Percentiles rank a stretch among this genome's conserved stretches.
These are phyloP conservation scores for Cladorrhinum samala DNA, from an alignment of 495 filamentous ascomycete species.

Conservation along the genomic window DNA sequence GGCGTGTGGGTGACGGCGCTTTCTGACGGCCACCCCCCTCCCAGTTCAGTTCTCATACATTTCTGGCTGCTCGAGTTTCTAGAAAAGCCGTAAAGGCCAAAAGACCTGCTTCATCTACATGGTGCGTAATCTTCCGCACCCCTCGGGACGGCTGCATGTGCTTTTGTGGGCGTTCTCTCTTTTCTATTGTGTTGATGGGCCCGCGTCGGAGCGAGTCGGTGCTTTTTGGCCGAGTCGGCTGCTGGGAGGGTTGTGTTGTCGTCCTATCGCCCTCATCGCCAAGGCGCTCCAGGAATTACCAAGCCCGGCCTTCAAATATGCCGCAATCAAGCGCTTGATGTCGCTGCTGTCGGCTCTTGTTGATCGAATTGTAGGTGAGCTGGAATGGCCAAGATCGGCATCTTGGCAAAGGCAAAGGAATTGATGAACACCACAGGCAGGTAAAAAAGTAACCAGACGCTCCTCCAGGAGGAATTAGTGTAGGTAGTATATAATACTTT, in stretches of 20 bases:
- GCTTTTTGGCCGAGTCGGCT: conserved; percentile 4
- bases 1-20: no score
- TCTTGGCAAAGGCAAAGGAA: not conserved
- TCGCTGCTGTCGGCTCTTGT: not conserved
- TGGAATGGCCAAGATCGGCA: not conserved
- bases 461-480: no score
- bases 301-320: conserved; percentile 6
- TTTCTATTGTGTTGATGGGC: not conserved
- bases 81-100: no score
- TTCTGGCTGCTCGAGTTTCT: no score
- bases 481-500: no score
- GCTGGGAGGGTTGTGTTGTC: not conserved
- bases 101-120: not conserved
- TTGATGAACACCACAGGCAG: not conserved
- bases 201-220: conserved; percentile 1
- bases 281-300: conserved; percentile 5
- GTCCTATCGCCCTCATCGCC: not conserved
- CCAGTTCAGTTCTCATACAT: no score
- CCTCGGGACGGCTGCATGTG: not conserved
- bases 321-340: conserved; percentile 3
- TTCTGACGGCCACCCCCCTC: no score
- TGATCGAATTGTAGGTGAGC: not conserved
- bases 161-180: not conserved
- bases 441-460: no score
- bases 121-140: not conserved